Evolutionary conservation across 495 filamentous ascomycete species (phyloP).

Genomic region (Darksidea phi): DNA sequence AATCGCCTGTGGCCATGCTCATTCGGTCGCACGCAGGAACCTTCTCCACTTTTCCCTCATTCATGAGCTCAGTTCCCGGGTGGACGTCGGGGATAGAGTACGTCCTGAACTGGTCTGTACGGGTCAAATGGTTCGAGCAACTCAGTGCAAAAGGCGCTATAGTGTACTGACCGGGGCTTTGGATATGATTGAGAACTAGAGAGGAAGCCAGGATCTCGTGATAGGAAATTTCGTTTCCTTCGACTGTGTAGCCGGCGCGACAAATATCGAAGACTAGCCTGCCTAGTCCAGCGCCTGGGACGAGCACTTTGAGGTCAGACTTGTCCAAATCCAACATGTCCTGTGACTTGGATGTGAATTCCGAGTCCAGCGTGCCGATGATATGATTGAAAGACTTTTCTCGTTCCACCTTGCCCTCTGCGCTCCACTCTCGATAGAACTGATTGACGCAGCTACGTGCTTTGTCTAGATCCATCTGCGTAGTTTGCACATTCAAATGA

Average conservation of each 20-base stretch:
- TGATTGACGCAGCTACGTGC: slow-evolving; percentile 86
- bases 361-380: slow-evolving; percentile 57
- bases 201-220: slow-evolving; percentile 85
- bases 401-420: slow-evolving; percentile 70
- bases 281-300: slow-evolving; percentile 87
- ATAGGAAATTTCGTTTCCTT: slow-evolving; percentile 96
- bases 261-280: slow-evolving; percentile 85
- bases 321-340: slow-evolving; percentile 27
- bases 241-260: slow-evolving; percentile 66
- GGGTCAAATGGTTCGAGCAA: slow-evolving; percentile 73
- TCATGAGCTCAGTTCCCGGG: slow-evolving; percentile 56
- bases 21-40: slow-evolving; percentile 56
- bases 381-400: slow-evolving; percentile 73
- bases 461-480: slow-evolving; percentile 67
- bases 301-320: slow-evolving; percentile 62
- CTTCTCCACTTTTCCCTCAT: slow-evolving; percentile 34
- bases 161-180: slow-evolving; percentile 45
- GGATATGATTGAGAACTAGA: slow-evolving; percentile 80
- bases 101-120: slow-evolving; percentile 67
- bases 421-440: slow-evolving; percentile 93
- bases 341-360: slow-evolving; percentile 47
- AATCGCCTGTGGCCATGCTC: slow-evolving; percentile 85
- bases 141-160: slow-evolving; percentile 77
- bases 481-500: slow-evolving; percentile 41
- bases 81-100: slow-evolving; percentile 78